phyloP scores from a whole-genome alignment of 176 grass and related monocot species.

The Tillandsia fasciculata region DNA sequence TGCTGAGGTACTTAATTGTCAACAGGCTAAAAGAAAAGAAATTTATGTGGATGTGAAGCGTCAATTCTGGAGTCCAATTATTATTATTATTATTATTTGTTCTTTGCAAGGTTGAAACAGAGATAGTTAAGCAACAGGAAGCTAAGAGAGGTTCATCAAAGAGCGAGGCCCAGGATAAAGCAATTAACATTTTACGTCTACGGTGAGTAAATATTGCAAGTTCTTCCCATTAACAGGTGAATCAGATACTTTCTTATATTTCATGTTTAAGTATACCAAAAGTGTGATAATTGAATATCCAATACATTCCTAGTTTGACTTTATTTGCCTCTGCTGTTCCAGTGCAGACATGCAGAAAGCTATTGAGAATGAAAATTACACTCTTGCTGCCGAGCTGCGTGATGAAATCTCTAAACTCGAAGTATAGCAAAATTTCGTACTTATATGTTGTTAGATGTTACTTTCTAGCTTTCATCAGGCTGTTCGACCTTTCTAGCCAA shows the following conservation, averaged over 20 bases:
- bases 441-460: neutral
- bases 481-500: neutral
- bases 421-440: conserved; percentile 36
- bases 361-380: conserved; percentile 83
- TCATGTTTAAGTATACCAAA: neutral
- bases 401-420: conserved; percentile 80
- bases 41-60: conserved; percentile 1
- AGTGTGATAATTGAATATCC: neutral
- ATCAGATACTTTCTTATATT: conserved; percentile 2
- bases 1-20: conserved; percentile 43
- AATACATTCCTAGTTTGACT: conserved; percentile 13
- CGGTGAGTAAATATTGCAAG: conserved; percentile 47
- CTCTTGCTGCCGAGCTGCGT: conserved; percentile 65
- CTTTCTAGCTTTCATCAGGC: neutral
- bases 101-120: conserved; percentile 60
- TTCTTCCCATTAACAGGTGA: conserved; percentile 3
- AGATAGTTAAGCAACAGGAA: conserved; percentile 68
- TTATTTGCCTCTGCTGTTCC: conserved; percentile 33
- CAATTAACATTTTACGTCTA: conserved; percentile 61
- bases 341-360: conserved; percentile 96
- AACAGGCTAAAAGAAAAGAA: conserved; percentile 13
- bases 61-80: neutral
- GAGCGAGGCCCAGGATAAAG: conserved; percentile 88
- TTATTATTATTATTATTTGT: conserved; percentile 9
- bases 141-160: conserved; percentile 93